Percentiles rank a stretch among this genome's conserved stretches.
These are phyloP conservation scores for Boletus speciosus DNA, from an alignment of 768 basidiomycete species.

Conservation along the genomic window DNA sequence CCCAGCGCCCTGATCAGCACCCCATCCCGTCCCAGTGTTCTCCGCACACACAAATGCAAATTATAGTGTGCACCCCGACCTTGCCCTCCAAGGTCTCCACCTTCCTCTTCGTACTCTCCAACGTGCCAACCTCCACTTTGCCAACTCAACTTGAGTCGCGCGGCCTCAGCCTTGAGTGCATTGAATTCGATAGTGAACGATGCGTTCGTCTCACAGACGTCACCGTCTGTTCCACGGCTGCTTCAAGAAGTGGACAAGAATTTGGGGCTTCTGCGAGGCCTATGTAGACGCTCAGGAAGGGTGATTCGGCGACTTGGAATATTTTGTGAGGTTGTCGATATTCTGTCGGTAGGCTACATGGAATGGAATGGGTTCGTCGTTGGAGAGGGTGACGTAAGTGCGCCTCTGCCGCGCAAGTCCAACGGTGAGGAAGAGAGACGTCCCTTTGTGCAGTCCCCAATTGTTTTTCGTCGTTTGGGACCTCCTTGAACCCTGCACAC, in stretches of 20 bases:
- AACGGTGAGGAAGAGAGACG: constrained; percentile 6
- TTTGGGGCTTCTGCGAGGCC: constrained; percentile 95
- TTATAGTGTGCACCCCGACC: constrained; percentile 38
- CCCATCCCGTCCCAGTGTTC: not conserved
- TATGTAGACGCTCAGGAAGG: constrained; percentile 96
- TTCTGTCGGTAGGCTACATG: constrained; percentile 82
- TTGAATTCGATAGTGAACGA: constrained; percentile 58
- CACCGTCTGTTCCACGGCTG: constrained; percentile 93
- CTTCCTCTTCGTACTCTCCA: constrained; percentile 72
- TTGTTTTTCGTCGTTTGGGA: constrained; percentile 92
- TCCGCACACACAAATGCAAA: not conserved
- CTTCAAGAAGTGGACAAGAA: constrained; percentile 93
- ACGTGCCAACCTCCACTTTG: constrained; percentile 59
- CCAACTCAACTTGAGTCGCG: constrained; percentile 62
- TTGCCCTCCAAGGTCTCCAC: constrained; percentile 81
- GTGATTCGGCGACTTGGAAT: constrained; percentile 91
- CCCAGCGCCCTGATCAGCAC: not conserved
- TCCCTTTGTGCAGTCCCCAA: constrained; percentile 75
- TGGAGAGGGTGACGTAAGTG: no score
- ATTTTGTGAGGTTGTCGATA: constrained; percentile 92
- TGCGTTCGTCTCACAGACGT: constrained; percentile 48
- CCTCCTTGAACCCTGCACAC: constrained; percentile 86
- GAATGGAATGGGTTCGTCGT: not conserved
- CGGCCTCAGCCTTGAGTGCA: constrained; percentile 71
- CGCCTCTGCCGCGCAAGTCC: not conserved